phyloP scores from a whole-genome alignment of 768 basidiomycete species.

The Collybiopsis confluens region DNA sequence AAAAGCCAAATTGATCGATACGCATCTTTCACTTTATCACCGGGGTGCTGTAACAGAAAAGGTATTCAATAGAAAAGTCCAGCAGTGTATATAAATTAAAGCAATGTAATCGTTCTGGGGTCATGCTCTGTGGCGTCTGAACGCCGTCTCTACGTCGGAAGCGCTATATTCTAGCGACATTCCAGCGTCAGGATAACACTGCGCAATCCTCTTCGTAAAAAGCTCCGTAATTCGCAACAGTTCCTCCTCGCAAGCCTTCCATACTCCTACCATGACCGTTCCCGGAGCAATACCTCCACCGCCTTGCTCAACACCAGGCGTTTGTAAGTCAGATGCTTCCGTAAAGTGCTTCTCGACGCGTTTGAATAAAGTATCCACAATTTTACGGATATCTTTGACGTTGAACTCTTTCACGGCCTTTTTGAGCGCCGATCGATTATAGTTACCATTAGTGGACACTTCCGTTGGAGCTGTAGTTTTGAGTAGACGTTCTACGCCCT shows the following conservation, averaged over 20 bases:
- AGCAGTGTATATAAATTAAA: conserved; percentile 1
- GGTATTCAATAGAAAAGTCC: not conserved
- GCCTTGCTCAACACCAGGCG: conserved; percentile 52
- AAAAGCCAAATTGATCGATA: not conserved
- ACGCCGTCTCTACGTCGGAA: conserved; percentile 73
- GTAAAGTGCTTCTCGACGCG: conserved; percentile 96
- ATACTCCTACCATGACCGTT: conserved; percentile 76
- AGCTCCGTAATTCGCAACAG: conserved; percentile 67
- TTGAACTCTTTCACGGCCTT: conserved; percentile 83
- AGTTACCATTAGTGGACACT: conserved; percentile 68
- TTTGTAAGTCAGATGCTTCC: conserved; percentile 59
- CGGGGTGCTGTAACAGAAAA: too few species aligned
- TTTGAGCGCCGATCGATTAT: conserved; percentile 74
- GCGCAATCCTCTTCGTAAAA: conserved; percentile 63
- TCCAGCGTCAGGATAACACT: conserved; percentile 77
- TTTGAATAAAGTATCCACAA: conserved; percentile 80
- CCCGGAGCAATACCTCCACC: conserved; percentile 51
- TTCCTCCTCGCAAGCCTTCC: conserved; percentile 89
- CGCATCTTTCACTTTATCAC: too few species aligned
- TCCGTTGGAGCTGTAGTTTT: conserved; percentile 76
- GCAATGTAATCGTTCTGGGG: not conserved
- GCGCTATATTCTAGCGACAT: conserved; percentile 69
- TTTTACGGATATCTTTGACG: conserved; percentile 85
- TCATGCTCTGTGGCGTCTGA: conserved; percentile 55
- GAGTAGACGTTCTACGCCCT: conserved; percentile 84